Evolutionary conservation across 352 stramenopile species (phyloP).

Genomic region (Phytophthora meadii): DNA sequence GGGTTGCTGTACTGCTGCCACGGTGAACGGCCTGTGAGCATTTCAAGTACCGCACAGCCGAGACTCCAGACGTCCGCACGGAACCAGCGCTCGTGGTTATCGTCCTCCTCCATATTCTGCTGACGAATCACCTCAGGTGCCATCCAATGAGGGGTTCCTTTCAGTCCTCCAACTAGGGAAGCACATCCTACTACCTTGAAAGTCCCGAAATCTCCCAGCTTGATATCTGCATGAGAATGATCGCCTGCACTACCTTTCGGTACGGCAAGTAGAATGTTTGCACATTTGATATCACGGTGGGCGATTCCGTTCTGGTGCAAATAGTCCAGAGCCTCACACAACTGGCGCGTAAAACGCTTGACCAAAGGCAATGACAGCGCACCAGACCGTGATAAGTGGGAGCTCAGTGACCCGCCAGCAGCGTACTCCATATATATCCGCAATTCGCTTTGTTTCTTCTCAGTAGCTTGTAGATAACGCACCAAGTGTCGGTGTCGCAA

Average conservation of each 20-base stretch:
- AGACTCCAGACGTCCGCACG: constrained; percentile 94
- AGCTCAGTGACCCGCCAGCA: constrained; percentile 76
- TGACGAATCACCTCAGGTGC: constrained; percentile 87
- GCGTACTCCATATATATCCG: constrained; percentile 92
- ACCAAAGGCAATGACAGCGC: constrained; percentile 47
- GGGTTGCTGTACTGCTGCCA: constrained; percentile 91
- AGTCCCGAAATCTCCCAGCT: constrained; percentile 82
- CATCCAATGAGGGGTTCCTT: constrained; percentile 94
- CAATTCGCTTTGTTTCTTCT: constrained; percentile 64
- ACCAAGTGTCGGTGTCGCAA: constrained; percentile 67
- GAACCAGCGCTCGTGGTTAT: constrained; percentile 74
- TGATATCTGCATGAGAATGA: constrained; percentile 43
- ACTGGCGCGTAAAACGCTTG: constrained; percentile 79
- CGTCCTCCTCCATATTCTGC: constrained; percentile 18
- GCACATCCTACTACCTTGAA: constrained; percentile 77
- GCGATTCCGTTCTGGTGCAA: constrained; percentile 90
- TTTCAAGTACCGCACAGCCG: constrained; percentile 93
- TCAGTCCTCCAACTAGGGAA: constrained; percentile 80
- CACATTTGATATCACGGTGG: constrained; percentile 90
- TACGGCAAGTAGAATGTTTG: constrained; percentile 76
- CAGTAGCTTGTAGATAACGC: constrained; percentile 66
- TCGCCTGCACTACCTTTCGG: neutral
- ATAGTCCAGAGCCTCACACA: constrained; percentile 86
- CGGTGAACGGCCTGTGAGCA: constrained; percentile 91
- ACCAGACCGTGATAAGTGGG: constrained; percentile 57